These are phyloP conservation scores for Aspergillus conjunctus DNA, from an alignment of 495 filamentous ascomycete genomes.

Conservation along the genomic window DNA sequence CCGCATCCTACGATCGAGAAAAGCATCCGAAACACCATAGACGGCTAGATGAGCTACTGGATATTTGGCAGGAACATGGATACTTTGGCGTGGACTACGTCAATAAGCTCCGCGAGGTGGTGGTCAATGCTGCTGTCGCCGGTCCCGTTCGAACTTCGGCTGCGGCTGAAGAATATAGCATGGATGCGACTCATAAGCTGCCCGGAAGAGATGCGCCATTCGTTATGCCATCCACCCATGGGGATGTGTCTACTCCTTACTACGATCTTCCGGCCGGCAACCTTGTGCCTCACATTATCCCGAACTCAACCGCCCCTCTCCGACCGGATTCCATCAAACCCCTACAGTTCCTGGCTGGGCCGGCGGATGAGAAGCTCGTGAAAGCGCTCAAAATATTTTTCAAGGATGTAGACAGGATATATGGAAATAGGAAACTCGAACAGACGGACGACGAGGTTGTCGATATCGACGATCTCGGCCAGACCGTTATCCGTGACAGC, in stretches of 20 bases:
- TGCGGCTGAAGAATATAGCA: conserved; percentile 28
- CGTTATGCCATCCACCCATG: conserved; percentile 74
- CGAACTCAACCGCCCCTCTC: conserved; percentile 73
- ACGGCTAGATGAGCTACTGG: conserved; percentile 66
- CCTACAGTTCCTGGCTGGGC: conserved; percentile 70
- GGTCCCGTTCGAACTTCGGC: conserved; percentile 31
- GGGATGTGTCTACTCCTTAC: conserved; percentile 72
- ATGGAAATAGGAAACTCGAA: conserved; percentile 41
- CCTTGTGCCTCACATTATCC: conserved; percentile 74
- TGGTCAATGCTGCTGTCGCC: conserved; percentile 48
- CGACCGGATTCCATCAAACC: conserved; percentile 72
- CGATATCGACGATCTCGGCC: conserved; percentile 76
- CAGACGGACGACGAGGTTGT: conserved; percentile 39
- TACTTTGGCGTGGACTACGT: conserved; percentile 67
- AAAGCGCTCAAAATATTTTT: conserved; percentile 69
- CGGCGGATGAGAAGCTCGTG: conserved; percentile 66
- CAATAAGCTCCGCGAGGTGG: conserved; percentile 60
- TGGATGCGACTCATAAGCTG: conserved; percentile 28
- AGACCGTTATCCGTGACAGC: conserved; percentile 61
- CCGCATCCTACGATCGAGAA: conserved; percentile 59
- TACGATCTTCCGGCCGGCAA: conserved; percentile 88
- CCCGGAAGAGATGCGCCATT: conserved; percentile 61
- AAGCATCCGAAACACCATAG: conserved; percentile 65
- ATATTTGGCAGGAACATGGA: conserved; percentile 69
- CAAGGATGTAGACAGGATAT: conserved; percentile 67